A percentile compares a stretch with the other conserved stretches of the same genome.
These are phyloP conservation scores for Dioscorea alata DNA, from an alignment of 106 monocot species.

Conservation along the genomic window DNA sequence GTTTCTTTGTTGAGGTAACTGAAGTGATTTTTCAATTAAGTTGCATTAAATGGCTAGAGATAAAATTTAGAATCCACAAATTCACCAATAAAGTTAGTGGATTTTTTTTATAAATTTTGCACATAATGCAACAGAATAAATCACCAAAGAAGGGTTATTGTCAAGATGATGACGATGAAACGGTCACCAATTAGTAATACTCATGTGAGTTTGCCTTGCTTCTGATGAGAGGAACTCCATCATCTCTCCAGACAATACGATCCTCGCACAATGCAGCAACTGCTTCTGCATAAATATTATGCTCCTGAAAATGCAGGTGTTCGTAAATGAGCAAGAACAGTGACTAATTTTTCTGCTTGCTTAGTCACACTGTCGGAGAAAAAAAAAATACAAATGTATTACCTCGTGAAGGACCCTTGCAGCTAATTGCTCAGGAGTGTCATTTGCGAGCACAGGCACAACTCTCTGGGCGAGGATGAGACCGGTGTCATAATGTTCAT, in stretches of 20 bases:
- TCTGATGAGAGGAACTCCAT: constrained; percentile 80
- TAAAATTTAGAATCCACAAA: no score
- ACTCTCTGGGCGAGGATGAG: constrained; percentile 68
- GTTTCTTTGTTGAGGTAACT: no score
- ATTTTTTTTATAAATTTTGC: no score
- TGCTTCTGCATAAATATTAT: constrained; percentile 67
- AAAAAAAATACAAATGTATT: constrained; percentile 5
- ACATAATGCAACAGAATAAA: no score
- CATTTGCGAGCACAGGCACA: constrained; percentile 77
- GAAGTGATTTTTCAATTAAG: neutral
- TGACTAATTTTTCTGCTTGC: neutral
- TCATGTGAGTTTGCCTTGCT: constrained; percentile 55
- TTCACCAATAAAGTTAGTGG: no score
- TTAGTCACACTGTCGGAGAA: neutral
- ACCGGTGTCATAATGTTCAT: constrained; percentile 90
- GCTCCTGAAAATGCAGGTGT: constrained; percentile 49
- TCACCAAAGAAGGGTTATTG: no score
- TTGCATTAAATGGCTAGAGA: no score
- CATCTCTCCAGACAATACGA: constrained; percentile 81
- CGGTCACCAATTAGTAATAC: constrained; percentile 20
- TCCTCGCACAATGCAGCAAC: constrained; percentile 89
- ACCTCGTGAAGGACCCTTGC: constrained; percentile 88
- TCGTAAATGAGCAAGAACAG: neutral
- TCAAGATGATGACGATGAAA: no score
- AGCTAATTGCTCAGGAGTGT: constrained; percentile 73